These are phyloP conservation scores for Barnettozyma vustinii DNA, from an alignment of 805 yeast genomes.

Conservation along the genomic window DNA sequence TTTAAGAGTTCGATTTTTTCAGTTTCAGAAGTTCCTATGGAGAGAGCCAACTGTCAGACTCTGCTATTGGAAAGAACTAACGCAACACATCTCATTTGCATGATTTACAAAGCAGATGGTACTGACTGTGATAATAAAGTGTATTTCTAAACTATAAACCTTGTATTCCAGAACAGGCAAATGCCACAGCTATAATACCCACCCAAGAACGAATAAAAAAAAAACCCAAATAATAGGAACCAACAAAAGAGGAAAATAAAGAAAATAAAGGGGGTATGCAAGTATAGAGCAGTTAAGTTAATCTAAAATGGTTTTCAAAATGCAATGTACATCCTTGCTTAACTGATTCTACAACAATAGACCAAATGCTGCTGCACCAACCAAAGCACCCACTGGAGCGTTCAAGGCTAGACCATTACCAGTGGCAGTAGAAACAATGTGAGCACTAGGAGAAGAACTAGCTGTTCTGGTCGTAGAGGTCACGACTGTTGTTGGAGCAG, in stretches of 20 bases:
- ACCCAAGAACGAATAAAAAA: neutral
- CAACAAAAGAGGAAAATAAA: neutral
- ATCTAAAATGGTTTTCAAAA: neutral
- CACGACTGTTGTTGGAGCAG: slow-evolving; percentile 1
- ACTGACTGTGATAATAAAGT: neutral
- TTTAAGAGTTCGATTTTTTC: neutral
- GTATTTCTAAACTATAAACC: neutral
- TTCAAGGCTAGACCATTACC: slow-evolving; percentile 30
- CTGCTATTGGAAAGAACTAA: no score
- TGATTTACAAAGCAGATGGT: neutral
- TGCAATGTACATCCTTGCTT: neutral
- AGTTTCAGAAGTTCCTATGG: no score
- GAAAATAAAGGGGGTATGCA: neutral
- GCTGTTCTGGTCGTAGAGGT: slow-evolving; percentile 10
- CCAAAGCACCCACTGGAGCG: slow-evolving; percentile 35
- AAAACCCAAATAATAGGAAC: neutral
- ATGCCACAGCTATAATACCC: neutral
- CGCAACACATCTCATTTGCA: neutral
- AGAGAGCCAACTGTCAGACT: no score
- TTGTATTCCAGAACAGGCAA: neutral
- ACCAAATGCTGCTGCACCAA: slow-evolving; percentile 31
- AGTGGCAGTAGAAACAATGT: slow-evolving; percentile 10
- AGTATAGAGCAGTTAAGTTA: neutral
- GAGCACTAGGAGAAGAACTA: slow-evolving; percentile 3
- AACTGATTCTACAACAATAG: slow-evolving; percentile 11